Percentiles rank a stretch among this genome's conserved stretches.
Evolutionary conservation across 208 protist genomes (phyloP).

Genomic region (Leishmania tropica): DNA sequence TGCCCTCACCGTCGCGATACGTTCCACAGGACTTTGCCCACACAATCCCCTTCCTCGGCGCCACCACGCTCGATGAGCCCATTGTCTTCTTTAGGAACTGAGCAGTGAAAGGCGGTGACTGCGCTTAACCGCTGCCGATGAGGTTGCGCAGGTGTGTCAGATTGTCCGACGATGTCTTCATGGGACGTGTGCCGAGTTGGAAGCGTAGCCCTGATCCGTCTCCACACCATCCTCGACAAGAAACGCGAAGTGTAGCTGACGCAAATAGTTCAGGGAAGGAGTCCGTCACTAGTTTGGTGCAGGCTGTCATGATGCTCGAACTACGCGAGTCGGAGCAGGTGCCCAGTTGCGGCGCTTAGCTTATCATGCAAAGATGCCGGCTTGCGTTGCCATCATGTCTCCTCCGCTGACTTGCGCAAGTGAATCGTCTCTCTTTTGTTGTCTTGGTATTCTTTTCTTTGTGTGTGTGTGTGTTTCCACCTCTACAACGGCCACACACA

Average conservation of each 20-base stretch:
- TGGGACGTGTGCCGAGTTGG: neutral
- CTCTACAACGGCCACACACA: neutral
- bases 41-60: constrained; percentile 72
- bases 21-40: constrained; percentile 87
- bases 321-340: neutral
- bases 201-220: neutral
- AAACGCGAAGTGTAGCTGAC: constrained; percentile 1
- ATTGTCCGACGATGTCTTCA: neutral
- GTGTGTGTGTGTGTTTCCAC: neutral
- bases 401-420: neutral
- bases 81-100: constrained; percentile 85
- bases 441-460: neutral
- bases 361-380: neutral
- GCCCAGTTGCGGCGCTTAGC: too few species aligned
- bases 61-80: constrained; percentile 70
- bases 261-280: too few species aligned
- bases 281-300: neutral
- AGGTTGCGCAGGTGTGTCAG: neutral
- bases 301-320: neutral
- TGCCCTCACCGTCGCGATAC: constrained; percentile 78
- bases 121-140: neutral
- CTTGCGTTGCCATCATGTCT: neutral
- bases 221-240: constrained; percentile 10
- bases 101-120: neutral
- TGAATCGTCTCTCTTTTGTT: too few species aligned